Evolutionary conservation across 176 grass and related monocot genomes (phyloP).

Genomic region (Phoenix roebelenii): DNA sequence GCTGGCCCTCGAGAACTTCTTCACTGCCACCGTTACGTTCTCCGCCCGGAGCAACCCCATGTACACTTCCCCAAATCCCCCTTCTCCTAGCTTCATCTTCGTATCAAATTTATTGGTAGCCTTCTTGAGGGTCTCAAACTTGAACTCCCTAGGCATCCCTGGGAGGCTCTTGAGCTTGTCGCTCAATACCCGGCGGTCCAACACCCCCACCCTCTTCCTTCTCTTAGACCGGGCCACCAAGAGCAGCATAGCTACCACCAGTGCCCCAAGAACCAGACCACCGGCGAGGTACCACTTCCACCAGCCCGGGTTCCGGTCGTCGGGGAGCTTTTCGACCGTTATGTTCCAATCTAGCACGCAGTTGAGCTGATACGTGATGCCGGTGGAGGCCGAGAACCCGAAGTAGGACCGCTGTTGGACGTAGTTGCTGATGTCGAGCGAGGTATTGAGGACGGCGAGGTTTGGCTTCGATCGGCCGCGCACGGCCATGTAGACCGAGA

Average conservation of each 20-base stretch:
- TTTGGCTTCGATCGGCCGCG: constrained; percentile 13
- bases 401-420: constrained; percentile 37
- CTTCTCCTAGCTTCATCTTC: constrained; percentile 20
- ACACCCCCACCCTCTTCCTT: constrained; percentile 6
- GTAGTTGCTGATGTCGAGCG: constrained; percentile 42
- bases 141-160: constrained; percentile 34
- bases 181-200: too few relatives aligned
- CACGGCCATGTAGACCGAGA: constrained; percentile 43
- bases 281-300: constrained; percentile 9
- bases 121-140: constrained; percentile 26
- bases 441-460: constrained; percentile 25
- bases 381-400: constrained; percentile 85
- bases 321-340: constrained; percentile 40
- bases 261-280: too few relatives aligned
- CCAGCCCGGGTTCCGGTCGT: not conserved
- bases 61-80: constrained; percentile 43
- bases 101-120: constrained; percentile 41
- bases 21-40: constrained; percentile 32
- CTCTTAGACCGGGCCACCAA: not conserved
- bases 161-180: constrained; percentile 35
- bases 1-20: constrained; percentile 32
- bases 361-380: constrained; percentile 58
- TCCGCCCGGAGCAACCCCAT: constrained; percentile 22
- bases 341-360: constrained; percentile 69
- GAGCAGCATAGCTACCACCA: too few relatives aligned